Evolutionary conservation across 805 yeast species (phyloP).

Genomic region (Hanseniaspora clermontiae): DNA sequence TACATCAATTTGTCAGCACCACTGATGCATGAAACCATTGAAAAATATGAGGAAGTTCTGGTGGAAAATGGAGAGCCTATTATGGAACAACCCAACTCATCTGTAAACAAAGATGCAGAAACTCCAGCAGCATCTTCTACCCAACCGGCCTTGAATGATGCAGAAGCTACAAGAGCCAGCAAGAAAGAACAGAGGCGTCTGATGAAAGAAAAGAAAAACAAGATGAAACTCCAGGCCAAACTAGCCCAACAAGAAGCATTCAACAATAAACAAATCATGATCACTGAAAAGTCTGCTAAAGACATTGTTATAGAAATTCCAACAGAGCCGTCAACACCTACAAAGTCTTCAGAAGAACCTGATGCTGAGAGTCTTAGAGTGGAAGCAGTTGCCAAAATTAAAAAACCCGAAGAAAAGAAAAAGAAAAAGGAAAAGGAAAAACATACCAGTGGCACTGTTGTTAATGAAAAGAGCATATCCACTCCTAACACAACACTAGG

Average conservation of each 20-base stretch:
- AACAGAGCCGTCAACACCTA: not conserved
- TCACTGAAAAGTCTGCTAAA: conserved; percentile 14
- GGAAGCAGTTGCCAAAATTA: conserved; percentile 6
- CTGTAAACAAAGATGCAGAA: not conserved
- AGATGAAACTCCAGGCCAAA: conserved; percentile 26
- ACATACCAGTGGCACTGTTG: not conserved
- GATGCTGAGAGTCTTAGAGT: conserved; percentile 1
- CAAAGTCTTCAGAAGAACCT: not conserved
- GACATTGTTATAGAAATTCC: conserved; percentile 8
- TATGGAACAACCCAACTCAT: not conserved
- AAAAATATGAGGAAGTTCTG: conserved; percentile 9
- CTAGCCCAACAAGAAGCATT: conserved; percentile 16
- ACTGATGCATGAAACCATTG: conserved; percentile 1
- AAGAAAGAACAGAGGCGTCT: conserved; percentile 27
- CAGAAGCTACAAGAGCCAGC: conserved; percentile 22
- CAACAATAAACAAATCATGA: conserved; percentile 12
- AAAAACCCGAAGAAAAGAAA: conserved; percentile 5
- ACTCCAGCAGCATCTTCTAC: not conserved
- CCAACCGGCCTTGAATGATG: not conserved
- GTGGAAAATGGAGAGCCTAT: conserved; percentile 10
- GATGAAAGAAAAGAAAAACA: conserved; percentile 29
- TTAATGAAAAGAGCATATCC: conserved; percentile 2
- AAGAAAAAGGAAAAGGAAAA: not conserved
- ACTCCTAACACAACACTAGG: not conserved
- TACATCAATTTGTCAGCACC: not conserved